Base-by-base conservation (phyloP, 306 rosid species). In the Hippophae rhamnoides region DNA sequence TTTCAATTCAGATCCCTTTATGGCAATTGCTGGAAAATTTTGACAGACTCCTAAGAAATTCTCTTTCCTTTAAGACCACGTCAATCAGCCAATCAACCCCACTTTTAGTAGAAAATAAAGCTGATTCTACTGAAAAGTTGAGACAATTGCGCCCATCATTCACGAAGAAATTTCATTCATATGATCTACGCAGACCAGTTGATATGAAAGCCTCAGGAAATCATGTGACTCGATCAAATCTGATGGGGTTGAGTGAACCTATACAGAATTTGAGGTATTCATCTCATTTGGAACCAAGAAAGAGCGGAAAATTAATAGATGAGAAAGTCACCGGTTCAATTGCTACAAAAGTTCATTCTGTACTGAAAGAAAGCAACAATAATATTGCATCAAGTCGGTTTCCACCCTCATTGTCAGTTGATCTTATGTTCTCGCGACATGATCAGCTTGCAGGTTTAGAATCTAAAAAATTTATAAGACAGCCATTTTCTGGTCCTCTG, bases 401-500 rank as follows among this genome's bases (percentile, higher is more conserved):
- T 61, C 99, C 89, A 2, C 90, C 79, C 71, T 89, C 94, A 61
- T 55, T 76, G 63, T 66, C 70, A 58, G 93, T 81, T 61, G 82
- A 74, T 44, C 56, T 54, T 64, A 43, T 72, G 72, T 68, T 74
- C 57, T 51, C 78, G 10, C 75, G 68, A 63, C 73, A 47, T 41
- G 81, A 82, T 71, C 42, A 70, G 44, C 59, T 65, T 76, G 55
- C 75, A 71, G 79, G 79, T 60, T 78, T 66, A 46, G 68, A 82
- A 67, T 66, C 87, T 41, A 83, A 85, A 72, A 88, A 87, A 68
- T 63, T 78, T 57, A 88, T 75, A 77, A 82, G 96, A 52, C 71
- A 71, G 12, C 80, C 95, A 57, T 86, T 88, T 81, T 93, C 99
- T 62, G 99, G 97, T 64, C 99, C 99, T 42, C 54, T 93, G 74